Conservation (phyloP, 805 yeast species). For the Candida broadrunensis region DNA sequence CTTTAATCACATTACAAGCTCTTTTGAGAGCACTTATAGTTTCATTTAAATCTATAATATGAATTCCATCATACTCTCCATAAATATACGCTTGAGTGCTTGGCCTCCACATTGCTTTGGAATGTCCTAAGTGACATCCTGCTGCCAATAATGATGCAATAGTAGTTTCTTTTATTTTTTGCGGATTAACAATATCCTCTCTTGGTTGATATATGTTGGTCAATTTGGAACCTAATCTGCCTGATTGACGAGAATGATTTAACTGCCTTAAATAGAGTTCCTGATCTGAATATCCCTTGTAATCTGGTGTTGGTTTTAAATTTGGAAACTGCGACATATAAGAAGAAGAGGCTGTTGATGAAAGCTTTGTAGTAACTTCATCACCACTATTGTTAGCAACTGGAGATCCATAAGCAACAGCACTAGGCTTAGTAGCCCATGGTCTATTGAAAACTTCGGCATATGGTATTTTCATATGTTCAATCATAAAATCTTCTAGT, state of each 20-base stretch:
- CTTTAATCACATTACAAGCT: slow-evolving; percentile 82
- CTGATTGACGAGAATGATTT: slow-evolving; percentile 54
- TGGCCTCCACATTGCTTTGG: slow-evolving; percentile 74
- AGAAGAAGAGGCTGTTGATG: slow-evolving; percentile 31
- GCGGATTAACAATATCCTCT: slow-evolving; percentile 60
- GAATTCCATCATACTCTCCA: slow-evolving; percentile 89
- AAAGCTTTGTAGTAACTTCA: slow-evolving; percentile 15
- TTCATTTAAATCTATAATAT: slow-evolving; percentile 84
- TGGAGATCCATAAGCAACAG: background rate
- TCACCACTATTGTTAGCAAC: slow-evolving; percentile 6
- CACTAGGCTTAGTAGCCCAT: slow-evolving; percentile 21
- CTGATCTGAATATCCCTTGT: slow-evolving; percentile 69
- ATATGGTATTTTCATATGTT: slow-evolving; percentile 30
- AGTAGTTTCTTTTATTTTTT: slow-evolving; percentile 53
- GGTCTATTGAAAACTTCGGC: slow-evolving; percentile 28
- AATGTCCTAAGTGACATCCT: slow-evolving; percentile 93
- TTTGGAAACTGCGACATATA: slow-evolving; percentile 50
- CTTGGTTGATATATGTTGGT: slow-evolving; percentile 67
- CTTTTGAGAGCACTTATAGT: slow-evolving; percentile 73
- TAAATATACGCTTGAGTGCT: slow-evolving; percentile 81
- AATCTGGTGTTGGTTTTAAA: slow-evolving; percentile 56
- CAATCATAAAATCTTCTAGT: slow-evolving; percentile 34
- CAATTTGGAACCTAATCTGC: slow-evolving; percentile 64
- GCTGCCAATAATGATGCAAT: slow-evolving; percentile 78
- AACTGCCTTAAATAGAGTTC: slow-evolving; percentile 75